Evolutionary conservation across 2,329 filamentous ascomycete genomes (phyloP), one percentile per base, ranked within the genome.

Genomic region (Pyricularia pennisetigena): DNA sequence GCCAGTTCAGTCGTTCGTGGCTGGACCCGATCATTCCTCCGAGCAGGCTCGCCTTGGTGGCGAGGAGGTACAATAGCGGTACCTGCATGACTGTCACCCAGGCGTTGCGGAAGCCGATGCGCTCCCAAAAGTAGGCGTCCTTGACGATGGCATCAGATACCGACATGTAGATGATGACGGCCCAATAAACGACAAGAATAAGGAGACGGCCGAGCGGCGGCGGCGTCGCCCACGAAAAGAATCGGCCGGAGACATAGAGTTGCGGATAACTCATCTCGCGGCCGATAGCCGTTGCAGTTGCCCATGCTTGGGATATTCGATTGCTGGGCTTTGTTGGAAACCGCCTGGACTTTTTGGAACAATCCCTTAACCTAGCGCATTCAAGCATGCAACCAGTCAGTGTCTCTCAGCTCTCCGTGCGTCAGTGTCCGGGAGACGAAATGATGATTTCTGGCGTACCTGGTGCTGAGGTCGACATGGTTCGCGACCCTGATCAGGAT

Each of bases 1-100:
- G 77, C 89, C 89, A 92, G 75, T 90, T 91, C 69, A 92, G 79
- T 9, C 87, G 83, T 77, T 92, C 89, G 73, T 91, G 87, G 70
- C 88, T 87, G 10, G 84, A 82, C 12, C 89, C 89, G 4, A 84
- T 82, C 28, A 92, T 77, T 67, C 82, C 79, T 0, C 86, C 88
- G n/a, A 91, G 78, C 24, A 86, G 73, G 70, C 81, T 88, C 70
- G 83, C 81, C 74, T 88, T 88, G 70, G 84, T 84, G 29, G 86
- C 82, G 16, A 90, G 81, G 2, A 90, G 79, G 72, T 87, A 89
- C 10, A 90, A 79, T 24, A 90, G 79, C 0, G 88, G 88, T 61
- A 90, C 82, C 75, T 90, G 88, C 2, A 83, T 86, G 64, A 89
- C 78, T 10, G 86, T 84, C 29, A 90, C 82, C 88, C 88, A 90